Base-by-base conservation (phyloP, 371 early-diverging fungal genomes). In the Cokeromyces recurvatus region DNA sequence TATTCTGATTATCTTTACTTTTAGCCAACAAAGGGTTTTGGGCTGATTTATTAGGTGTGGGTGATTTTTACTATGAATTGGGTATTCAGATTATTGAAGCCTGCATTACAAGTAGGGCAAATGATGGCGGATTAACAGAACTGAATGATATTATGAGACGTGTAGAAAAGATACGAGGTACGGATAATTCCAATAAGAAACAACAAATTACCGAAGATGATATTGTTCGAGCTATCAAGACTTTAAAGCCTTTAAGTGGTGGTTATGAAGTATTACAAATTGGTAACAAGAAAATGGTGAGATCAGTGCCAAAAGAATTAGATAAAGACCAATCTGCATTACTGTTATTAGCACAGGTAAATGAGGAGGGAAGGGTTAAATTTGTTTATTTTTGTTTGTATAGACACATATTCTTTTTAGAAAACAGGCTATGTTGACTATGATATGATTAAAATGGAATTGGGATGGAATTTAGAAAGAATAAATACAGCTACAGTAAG, bases 11-110 rank as follows among this genome's bases (percentile, higher is more conserved):
- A n/a, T 32, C 2, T 32, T 37, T 29, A 32, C 29, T 14, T 31
- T n/a, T 40, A 89, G 91, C 95, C 19, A 91, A 91, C 54, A 97
- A 97, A 64, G 93, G 95, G 21, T 90, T 91, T 53, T 94, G 95
- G 94, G 84, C 91, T 0, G 94, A 92, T 48, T 63, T 95, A 16
- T 69, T 97, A 5, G 97, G 98, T 0, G 85, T 95, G 0, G 94
- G 97, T n/a, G 97, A 97, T 59, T 98, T 96, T 67, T 98, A 98
- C 65, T 95, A 92, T 56, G 96, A 96, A 43, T 76, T 97, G 5
- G 92, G 87, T 1, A 84, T 97, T 16, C 95, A 94, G 55, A 86
- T 94, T 34, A 85, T 90, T 21, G 94, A 94, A 48, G 79, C 85
- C 0, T 98, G 96, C 49, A 74, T 95, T 17, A 75, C 79, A 10